phyloP scores from a whole-genome alignment of 2,329 filamentous ascomycete genomes.

The Aspergillus chevalieri region DNA sequence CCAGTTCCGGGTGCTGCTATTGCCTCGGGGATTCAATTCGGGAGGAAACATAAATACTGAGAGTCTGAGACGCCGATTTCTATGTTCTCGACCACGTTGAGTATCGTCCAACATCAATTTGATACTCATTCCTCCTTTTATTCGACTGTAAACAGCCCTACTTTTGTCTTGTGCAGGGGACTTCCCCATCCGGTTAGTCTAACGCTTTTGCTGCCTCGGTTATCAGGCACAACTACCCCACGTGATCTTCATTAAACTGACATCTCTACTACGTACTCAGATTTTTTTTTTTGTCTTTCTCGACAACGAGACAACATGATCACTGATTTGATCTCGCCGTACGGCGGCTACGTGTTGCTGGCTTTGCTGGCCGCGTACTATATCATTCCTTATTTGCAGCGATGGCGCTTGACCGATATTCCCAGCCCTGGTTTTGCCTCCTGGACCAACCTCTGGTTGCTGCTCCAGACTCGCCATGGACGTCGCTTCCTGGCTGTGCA shows the following conservation, averaged over 20 bases:
- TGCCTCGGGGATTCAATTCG: slow-evolving; percentile 17
- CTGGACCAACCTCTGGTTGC: slow-evolving; percentile 76
- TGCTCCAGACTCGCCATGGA: slow-evolving; percentile 61
- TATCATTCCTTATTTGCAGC: slow-evolving; percentile 52
- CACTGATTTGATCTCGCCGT: slow-evolving; percentile 18
- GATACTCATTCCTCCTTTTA: no score
- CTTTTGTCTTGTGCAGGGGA: no score
- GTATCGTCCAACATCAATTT: no score
- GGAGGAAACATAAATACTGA: background rate
- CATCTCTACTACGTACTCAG: background rate
- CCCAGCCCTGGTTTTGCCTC: slow-evolving; percentile 51
- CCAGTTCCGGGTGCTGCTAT: slow-evolving; percentile 12
- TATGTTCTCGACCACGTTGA: no score
- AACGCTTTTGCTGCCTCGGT: background rate
- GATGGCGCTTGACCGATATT: slow-evolving; percentile 47
- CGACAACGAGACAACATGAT: slow-evolving; percentile 17
- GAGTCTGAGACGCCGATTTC: no score
- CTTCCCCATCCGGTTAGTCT: no score
- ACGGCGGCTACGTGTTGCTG: slow-evolving; percentile 39
- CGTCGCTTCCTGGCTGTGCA: slow-evolving; percentile 61
- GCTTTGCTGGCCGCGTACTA: slow-evolving; percentile 50
- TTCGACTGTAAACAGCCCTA: no score
- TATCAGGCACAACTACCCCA: background rate
- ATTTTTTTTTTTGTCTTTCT: background rate
- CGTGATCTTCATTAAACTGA: background rate